Percentiles rank a stretch among this genome's conserved stretches.
These are phyloP conservation scores for Nothophaeocryptopus gaeumannii DNA, from an alignment of 2,329 filamentous ascomycete species.

Conservation along the genomic window DNA sequence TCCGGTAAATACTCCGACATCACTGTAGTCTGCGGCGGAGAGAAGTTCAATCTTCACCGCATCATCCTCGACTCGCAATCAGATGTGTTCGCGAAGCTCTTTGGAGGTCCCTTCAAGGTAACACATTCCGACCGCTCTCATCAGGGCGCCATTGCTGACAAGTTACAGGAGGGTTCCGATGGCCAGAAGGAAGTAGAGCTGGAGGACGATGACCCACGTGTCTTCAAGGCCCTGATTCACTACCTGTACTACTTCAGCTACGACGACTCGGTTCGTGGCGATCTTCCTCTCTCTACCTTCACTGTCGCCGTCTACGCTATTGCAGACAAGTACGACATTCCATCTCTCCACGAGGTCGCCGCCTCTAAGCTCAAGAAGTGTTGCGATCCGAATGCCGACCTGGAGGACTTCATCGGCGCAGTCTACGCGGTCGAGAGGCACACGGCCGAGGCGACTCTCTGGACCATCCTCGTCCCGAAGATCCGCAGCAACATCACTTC, in stretches of 20 bases:
- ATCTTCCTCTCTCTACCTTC: constrained; percentile 3
- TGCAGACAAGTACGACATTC: constrained; percentile 40
- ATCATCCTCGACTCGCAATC: constrained; percentile 42
- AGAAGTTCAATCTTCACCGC: constrained; percentile 43
- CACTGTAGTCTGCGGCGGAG: constrained; percentile 40
- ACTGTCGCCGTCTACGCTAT: constrained; percentile 39
- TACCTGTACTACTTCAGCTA: constrained; percentile 25
- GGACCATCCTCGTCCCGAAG: constrained; percentile 18
- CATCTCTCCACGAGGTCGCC: constrained; percentile 26
- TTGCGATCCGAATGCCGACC: constrained; percentile 4
- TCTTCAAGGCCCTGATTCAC: constrained; percentile 17
- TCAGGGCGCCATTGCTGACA: background rate
- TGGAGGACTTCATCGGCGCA: constrained; percentile 13
- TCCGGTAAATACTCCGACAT: constrained; percentile 41
- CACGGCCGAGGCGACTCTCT: constrained; percentile 13
- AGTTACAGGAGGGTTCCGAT: constrained; percentile 13
- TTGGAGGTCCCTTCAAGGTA: constrained; percentile 26
- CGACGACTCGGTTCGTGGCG: constrained; percentile 17
- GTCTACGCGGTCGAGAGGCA: constrained; percentile 15
- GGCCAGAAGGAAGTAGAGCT: constrained; percentile 10
- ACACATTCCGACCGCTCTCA: background rate
- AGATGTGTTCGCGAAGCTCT: constrained; percentile 43
- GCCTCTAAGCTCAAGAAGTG: constrained; percentile 3
- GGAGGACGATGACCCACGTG: constrained; percentile 18
- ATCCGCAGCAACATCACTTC: constrained; percentile 12